Conservation (phyloP, 2,329 filamentous ascomycete species). For the Trichoderma sp. region DNA sequence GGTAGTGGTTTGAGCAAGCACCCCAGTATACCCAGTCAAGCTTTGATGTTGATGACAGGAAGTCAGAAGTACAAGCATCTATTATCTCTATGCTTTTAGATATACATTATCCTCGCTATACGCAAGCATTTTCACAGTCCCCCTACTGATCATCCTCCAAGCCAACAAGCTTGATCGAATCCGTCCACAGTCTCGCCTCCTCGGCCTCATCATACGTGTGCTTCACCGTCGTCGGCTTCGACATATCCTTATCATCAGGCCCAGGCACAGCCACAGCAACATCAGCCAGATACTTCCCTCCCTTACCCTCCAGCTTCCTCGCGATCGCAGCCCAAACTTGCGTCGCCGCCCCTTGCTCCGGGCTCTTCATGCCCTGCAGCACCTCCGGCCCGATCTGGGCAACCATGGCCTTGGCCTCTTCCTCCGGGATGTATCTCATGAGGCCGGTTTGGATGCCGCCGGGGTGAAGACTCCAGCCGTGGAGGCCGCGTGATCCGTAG, state of each 20-base stretch:
- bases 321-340: slow-evolving; percentile 44
- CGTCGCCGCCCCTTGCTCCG: slow-evolving; percentile 48
- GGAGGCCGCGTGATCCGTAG: slow-evolving; percentile 43
- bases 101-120: not conserved
- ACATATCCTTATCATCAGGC: not conserved
- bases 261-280: slow-evolving; percentile 33
- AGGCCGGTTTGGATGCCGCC: slow-evolving; percentile 37
- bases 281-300: slow-evolving; percentile 46
- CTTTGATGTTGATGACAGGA: not conserved
- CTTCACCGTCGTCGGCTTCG: slow-evolving; percentile 22
- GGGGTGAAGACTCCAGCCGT: slow-evolving; percentile 40
- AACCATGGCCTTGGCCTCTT: not conserved
- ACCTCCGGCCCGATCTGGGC: not conserved
- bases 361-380: not conserved
- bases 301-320: slow-evolving; percentile 44
- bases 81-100: not conserved
- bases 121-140: not conserved
- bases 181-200: slow-evolving; percentile 42
- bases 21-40: not conserved
- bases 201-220: slow-evolving; percentile 39
- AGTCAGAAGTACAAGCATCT: not conserved
- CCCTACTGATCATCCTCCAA: slow-evolving; percentile 6
- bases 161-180: slow-evolving; percentile 19
- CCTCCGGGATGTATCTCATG: not conserved
- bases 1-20: not conserved